Evolutionary conservation across 306 rosid species (phyloP), one percentile per base, ranked within the genome.

Genomic region (Ormosia emarginata): DNA sequence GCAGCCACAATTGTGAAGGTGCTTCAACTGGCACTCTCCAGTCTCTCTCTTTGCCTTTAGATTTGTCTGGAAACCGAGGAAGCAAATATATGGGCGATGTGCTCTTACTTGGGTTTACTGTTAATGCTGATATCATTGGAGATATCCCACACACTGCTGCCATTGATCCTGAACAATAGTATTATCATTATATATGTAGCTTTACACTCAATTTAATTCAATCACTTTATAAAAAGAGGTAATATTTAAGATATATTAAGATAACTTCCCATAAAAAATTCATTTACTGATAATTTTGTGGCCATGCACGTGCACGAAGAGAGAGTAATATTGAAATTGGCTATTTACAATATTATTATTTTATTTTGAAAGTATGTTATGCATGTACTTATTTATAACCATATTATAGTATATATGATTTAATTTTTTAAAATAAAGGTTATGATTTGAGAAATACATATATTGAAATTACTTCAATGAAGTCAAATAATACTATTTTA

Each of bases 121-220:
- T 78, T 50, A 95, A 53, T 43, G 99, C 98, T 10, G 98, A 86
- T 84, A 95, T 93, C 99, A 95, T 93, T 44, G 99, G 99, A 14
- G 87, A 86, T 70, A 87, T 65, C 50, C 99, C 97, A 74, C 89
- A 88, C 18, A 95, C 89, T 11, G 99, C 99, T 11, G 73, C 91
- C 90, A 93, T 76, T 67, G 99, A 95, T 53, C 99, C 99, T 95
- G 84, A 62, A 67, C 13, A 46, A 17, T 75, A 32, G 39, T 81
- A 8, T 37, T 40, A 18, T 14, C 32, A 13, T 43, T n/a, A 24
- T 30, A 12, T 5, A 2, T 49, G 15, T 49, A 43, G 8, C 12
- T 43, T 8, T 9, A 5, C 12, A 10, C 4, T 47, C 15, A 11
- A 47, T 47, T 10, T 47, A 47, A 47, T 47, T 47, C 52, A 47